These are phyloP conservation scores for Elasticomyces elasticus DNA, from an alignment of 495 filamentous ascomycete genomes.

Conservation along the genomic window DNA sequence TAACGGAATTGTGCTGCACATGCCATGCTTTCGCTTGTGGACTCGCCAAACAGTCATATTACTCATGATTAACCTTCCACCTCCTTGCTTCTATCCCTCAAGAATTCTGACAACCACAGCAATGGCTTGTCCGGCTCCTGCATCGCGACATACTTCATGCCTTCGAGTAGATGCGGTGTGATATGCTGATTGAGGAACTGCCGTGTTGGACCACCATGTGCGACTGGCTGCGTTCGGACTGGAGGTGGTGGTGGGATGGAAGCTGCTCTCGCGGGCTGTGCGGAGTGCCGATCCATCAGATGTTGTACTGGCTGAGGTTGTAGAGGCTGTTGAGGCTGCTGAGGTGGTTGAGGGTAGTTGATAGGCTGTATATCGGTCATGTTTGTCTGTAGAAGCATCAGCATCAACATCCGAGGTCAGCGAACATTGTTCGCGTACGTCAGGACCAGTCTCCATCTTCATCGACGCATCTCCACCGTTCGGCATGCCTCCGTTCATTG, in stretches of 20 bases:
- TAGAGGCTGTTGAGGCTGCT: background rate
- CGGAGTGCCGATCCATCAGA: no score
- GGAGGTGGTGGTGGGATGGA: constrained; percentile 30
- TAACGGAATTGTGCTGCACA: no score
- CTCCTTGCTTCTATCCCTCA: constrained; percentile 74
- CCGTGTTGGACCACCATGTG: constrained; percentile 75
- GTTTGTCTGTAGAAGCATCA: background rate
- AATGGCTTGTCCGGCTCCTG: constrained; percentile 87
- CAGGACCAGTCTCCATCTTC: background rate
- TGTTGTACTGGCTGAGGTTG: no score
- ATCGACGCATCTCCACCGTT: background rate
- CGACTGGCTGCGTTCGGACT: constrained; percentile 21
- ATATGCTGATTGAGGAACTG: constrained; percentile 86
- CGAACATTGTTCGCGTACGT: background rate
- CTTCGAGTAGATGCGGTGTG: constrained; percentile 73
- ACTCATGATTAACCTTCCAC: constrained; percentile 35
- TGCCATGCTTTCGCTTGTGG: no score
- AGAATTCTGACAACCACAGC: constrained; percentile 72
- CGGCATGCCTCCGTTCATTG: background rate
- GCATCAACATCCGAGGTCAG: background rate
- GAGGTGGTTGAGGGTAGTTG: background rate
- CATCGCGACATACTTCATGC: constrained; percentile 78
- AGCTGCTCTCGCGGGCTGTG: constrained; percentile 33
- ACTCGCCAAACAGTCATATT: no score
- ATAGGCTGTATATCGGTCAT: background rate